Base-by-base conservation (phyloP, 75 land plant genomes). In the Pinus tabuliformis region DNA sequence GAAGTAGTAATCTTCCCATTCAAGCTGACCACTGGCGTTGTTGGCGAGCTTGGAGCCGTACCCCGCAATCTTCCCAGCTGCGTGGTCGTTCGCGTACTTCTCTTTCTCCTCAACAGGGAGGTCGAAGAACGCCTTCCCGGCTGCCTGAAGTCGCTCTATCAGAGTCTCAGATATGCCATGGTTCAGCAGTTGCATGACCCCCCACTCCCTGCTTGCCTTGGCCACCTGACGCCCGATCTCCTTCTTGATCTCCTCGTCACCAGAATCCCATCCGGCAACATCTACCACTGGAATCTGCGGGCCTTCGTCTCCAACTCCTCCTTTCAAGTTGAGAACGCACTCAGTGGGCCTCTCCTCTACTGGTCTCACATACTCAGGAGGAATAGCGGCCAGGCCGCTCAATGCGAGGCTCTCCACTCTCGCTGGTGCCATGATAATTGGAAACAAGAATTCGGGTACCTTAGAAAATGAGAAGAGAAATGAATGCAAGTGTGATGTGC, bases 1-100 rank as follows among this genome's bases (percentile, higher is more conserved):
- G 78, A 92, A 89, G 73, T 87, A 83, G 79, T 93, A 91, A 62
- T 93, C 96, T 77, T 91, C 81, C 96, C 96, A 93, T 77, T 93
- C 96, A 24, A 93, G 85, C 76, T 88, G 85, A 24, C 93, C 95
- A 57, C 91, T 88, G 12, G 87, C 86, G 37, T 79, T 89, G 63
- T 89, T 90, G 7, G 91, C 92, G 36, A 93, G 79, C 84, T 89
- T 89, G 85, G 91, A 89, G 4, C 90, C 96, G 33, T 89, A 93
- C 8, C 96, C 96, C 22, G 81, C 85, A 11, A 90, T 79, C 78
- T 87, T 86, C 11, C 87, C 89, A 1, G 81, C 37, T 15, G 72
- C 79, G 72, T 81, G 89, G 57, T 87, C 91, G 65, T 87, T 86
- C 0, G 93, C 92, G 54, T 89, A 89, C 72, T 76, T 78, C 85